Evolutionary conservation across 2,329 filamentous ascomycete genomes (phyloP), one percentile per base, ranked within the genome.

Genomic region (Elsinoe batatas): DNA sequence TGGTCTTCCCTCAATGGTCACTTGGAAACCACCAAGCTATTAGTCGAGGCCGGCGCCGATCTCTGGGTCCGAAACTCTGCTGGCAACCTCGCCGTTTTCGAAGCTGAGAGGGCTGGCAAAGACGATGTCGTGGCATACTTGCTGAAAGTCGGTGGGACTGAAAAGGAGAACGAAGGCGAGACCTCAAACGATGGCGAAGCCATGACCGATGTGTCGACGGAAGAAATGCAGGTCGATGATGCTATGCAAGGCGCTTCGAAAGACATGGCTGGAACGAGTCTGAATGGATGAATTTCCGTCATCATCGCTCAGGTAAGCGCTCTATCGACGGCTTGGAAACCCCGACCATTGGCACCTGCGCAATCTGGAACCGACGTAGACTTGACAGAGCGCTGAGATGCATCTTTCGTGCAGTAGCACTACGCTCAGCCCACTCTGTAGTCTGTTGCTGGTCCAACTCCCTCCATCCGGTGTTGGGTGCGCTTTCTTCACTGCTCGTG

Each of bases 1-100:
- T 97, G 91, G 91, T 91, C 91, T 0, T 87, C 89, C 0, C 74
- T 96, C 56, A 93, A 94, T 55, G 91, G 91, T 1, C 91, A 96
- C 65, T 74, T 97, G 2, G 80, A 84, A 5, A 81, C 83, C 3
- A 88, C 95, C 5, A 87, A 91, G 73, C 72, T 83, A 0, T 78
- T 98, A 11, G 76, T 95, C 1, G 82, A 83, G 43, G 76, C 82
- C 2, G 90, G 89, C 2, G 90, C 90, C 1, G 85, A 89, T 57
- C 83, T 90, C 3, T 83, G 83, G 10, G 74, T 89, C 32, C 84
- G 84, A 65, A 97, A 97, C 67, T 81, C 84, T 66, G 87, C 87
- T 47, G 90, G 94, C 26, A 88, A 95, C 64, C 85, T 75, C 58
- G 73, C 74, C 3, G 72, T 76, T 32, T 77, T 74, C 56, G 74